A percentile compares a stretch with the other conserved stretches of the same genome.
These are phyloP conservation scores for Coemansia sp. DNA, from an alignment of 192 early-diverging fungal species.

Conservation along the genomic window DNA sequence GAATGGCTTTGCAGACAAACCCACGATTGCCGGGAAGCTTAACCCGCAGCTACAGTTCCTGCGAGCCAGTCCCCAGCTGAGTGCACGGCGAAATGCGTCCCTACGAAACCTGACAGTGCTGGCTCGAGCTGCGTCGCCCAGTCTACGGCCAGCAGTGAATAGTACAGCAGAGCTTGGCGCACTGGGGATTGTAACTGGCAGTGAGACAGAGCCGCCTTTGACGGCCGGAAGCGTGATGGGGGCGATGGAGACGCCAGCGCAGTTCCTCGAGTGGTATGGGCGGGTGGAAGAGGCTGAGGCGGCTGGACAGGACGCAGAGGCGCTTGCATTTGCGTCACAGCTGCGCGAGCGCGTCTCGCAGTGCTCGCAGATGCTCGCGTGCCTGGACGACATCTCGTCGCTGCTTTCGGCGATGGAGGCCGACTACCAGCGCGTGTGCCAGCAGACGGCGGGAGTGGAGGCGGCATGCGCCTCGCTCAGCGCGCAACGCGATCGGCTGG, in stretches of 20 bases:
- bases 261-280: slow-evolving; percentile 97
- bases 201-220: neutral
- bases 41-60: slow-evolving; percentile 14
- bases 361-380: slow-evolving; percentile 56
- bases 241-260: slow-evolving; percentile 84
- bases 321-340: slow-evolving; percentile 69
- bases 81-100: slow-evolving; percentile 27
- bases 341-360: slow-evolving; percentile 9
- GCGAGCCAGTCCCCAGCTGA: slow-evolving; percentile 21
- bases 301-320: slow-evolving; percentile 74
- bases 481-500: slow-evolving; percentile 43
- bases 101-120: slow-evolving; percentile 24
- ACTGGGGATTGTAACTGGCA: slow-evolving; percentile 2
- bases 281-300: slow-evolving; percentile 80
- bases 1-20: neutral
- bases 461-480: slow-evolving; percentile 80
- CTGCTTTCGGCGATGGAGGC: slow-evolving; percentile 67
- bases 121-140: neutral
- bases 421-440: slow-evolving; percentile 80
- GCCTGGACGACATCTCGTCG: slow-evolving; percentile 59
- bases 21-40: neutral
- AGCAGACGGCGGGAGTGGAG: slow-evolving; percentile 76
- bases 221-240: slow-evolving; percentile 18
- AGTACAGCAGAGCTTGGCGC: neutral
- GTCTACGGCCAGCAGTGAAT: neutral